A percentile compares a stretch with the other conserved stretches of the same genome.
phyloP scores from a whole-genome alignment of 2,329 filamentous ascomycete species.

The Massarina eburnea region DNA sequence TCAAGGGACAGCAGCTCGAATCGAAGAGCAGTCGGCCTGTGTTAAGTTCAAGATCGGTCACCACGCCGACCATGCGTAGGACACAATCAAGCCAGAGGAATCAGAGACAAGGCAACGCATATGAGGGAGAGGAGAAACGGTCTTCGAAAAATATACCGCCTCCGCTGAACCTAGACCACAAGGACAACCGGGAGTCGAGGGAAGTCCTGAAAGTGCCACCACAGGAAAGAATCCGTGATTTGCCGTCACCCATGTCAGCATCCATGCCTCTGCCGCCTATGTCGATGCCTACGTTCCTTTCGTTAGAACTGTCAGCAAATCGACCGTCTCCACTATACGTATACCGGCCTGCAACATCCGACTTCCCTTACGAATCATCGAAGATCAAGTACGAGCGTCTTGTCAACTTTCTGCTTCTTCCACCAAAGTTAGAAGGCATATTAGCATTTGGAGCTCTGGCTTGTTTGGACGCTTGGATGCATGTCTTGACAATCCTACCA shows the following conservation, averaged over 20 bases:
- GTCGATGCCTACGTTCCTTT: constrained; percentile 66
- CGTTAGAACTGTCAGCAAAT: constrained; percentile 63
- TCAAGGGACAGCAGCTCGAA: constrained; percentile 31
- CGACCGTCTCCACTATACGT: constrained; percentile 65
- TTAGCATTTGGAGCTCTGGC: constrained; percentile 86
- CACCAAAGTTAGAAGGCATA: constrained; percentile 78
- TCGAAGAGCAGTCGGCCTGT: constrained; percentile 29
- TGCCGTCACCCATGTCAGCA: constrained; percentile 51
- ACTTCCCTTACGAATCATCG: constrained; percentile 86
- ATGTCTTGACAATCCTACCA: constrained; percentile 93
- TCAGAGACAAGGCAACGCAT: constrained; percentile 16
- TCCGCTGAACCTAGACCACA: constrained; percentile 39
- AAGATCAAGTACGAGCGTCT: constrained; percentile 89
- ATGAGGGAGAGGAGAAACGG: constrained; percentile 25
- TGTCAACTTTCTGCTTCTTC: constrained; percentile 82
- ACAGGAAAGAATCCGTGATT: constrained; percentile 30
- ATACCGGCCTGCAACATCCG: constrained; percentile 57
- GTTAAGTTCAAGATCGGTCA: constrained; percentile 36
- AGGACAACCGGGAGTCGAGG: constrained; percentile 19
- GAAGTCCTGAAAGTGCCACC: constrained; percentile 33
- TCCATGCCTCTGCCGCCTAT: constrained; percentile 63
- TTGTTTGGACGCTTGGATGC: constrained; percentile 93
- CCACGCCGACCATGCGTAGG: constrained; percentile 41
- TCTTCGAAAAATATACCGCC: constrained; percentile 26
- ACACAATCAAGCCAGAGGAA: constrained; percentile 36